Conservation (phyloP, 805 yeast genomes). For the Metschnikowia shivogae region DNA sequence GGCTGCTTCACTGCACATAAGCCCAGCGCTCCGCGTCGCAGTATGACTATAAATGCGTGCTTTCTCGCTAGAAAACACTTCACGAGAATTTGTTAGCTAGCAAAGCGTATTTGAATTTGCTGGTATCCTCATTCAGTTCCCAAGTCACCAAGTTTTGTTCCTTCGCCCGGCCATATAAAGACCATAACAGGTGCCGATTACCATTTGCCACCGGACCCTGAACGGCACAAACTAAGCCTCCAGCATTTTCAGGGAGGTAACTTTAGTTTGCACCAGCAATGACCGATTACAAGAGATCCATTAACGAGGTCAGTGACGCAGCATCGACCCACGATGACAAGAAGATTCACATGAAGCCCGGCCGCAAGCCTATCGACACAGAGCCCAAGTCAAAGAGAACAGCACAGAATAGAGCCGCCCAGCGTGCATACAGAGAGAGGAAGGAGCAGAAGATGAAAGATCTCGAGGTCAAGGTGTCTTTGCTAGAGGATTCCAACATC, state of each 20-base stretch:
- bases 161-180: too few relatives aligned
- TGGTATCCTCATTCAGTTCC: too few relatives aligned
- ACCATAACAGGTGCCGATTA: not conserved
- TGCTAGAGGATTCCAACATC: slow-evolving; percentile 67
- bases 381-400: slow-evolving; percentile 88
- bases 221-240: not conserved
- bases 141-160: too few relatives aligned
- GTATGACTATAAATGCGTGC: too few relatives aligned
- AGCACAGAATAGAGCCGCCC: slow-evolving; percentile 98
- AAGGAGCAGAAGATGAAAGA: slow-evolving; percentile 85
- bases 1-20: too few relatives aligned
- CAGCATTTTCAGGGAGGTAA: not conserved
- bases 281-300: slow-evolving; percentile 32
- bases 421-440: slow-evolving; percentile 92
- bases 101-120: too few relatives aligned
- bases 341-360: slow-evolving; percentile 55
- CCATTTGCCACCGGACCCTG: not conserved
- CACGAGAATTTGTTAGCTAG: too few relatives aligned
- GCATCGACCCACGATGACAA: slow-evolving; percentile 30
- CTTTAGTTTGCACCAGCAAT: slow-evolving; percentile 10
- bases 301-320: slow-evolving; percentile 21
- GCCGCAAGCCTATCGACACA: slow-evolving; percentile 72
- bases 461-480: slow-evolving; percentile 70
- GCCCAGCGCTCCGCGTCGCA: too few relatives aligned
- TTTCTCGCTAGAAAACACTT: too few relatives aligned